These are phyloP conservation scores for Eucalyptus erythrocorys DNA, from an alignment of 345 rosid genomes.

Conservation along the genomic window DNA sequence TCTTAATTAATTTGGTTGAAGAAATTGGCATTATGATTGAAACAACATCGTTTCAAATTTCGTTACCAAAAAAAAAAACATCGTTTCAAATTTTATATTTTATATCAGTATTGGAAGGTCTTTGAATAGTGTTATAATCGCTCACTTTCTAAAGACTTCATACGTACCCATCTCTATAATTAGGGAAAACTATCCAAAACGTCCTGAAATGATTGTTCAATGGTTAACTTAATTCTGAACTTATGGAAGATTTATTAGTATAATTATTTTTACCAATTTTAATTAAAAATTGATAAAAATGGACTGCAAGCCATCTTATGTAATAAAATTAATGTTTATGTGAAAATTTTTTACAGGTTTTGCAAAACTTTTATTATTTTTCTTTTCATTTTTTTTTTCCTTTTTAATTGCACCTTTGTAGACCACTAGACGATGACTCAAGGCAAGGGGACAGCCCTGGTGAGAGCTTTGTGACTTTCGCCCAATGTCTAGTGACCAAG, in stretches of 20 bases:
- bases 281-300: not conserved
- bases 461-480: fast-evolving
- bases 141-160: not conserved
- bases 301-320: fast-evolving
- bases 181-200: not conserved
- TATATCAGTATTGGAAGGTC: fast-evolving
- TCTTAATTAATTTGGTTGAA: not conserved
- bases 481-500: fast-evolving
- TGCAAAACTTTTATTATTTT: fast-evolving
- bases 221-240: fast-evolving
- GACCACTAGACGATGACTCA: fast-evolving
- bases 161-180: fast-evolving
- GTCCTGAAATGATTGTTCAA: fast-evolving
- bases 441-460: fast-evolving
- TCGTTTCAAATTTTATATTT: too few species aligned
- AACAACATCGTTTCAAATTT: too few species aligned
- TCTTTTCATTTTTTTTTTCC: fast-evolving
- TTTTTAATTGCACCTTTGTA: fast-evolving
- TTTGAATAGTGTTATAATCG: not conserved
- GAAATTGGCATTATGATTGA: too few species aligned
- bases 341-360: too few species aligned
- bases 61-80: too few species aligned
- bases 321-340: too few species aligned
- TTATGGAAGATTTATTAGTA: fast-evolving
- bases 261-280: fast-evolving